Base-by-base conservation (phyloP, 2,329 filamentous ascomycete genomes). In the Aureobasidium sp. region DNA sequence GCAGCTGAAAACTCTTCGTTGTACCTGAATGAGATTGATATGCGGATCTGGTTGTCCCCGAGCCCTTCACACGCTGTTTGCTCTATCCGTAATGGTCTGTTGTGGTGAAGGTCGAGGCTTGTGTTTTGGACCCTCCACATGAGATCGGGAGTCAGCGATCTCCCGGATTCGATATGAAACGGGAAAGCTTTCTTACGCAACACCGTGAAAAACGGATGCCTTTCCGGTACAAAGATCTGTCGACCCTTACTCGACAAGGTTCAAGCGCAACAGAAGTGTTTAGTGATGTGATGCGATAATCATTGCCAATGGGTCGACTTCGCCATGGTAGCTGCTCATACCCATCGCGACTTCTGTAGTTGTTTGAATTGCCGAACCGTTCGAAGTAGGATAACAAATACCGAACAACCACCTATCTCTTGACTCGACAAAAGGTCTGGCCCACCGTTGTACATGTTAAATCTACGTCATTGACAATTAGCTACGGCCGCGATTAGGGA, bases 381-480 rank as follows among this genome's bases (percentile, higher is more conserved):
- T 17, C 5, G 11, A 50, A 14, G 33, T 14, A 24, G 33, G 19
- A 17, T 17, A 39, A 39, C 19, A 52, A 37, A 11, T 39, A 9
- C 11, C 9, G 2, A 17, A 37, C 47, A 29, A 50, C 35, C 47
- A 17, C 11, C 47, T 22, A 54, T 11, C 31, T 54, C 22, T 19
- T 31, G 50, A 19, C 50, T 42, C 15, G 19, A 54, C n/a, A 54
- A 33, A 29, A 42, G 50, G 50, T 31, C 37, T 54, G 50, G 37
- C 49, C 31, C 42, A 54, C 50, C 37, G 50, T 54, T 27, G 35
- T 17, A 19, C 35, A 54, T 19, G 37, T 6, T 19, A 11, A 35
- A 29, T 42, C 22, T 54, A 54, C 50, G 50, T 54, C 50, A 54
- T 54, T 54, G 24, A 50, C 47, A 42, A 54, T 19, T 42, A 42